These are phyloP conservation scores for Drosera spatulata DNA, from an alignment of 179 eudicot genomes.

Conservation along the genomic window DNA sequence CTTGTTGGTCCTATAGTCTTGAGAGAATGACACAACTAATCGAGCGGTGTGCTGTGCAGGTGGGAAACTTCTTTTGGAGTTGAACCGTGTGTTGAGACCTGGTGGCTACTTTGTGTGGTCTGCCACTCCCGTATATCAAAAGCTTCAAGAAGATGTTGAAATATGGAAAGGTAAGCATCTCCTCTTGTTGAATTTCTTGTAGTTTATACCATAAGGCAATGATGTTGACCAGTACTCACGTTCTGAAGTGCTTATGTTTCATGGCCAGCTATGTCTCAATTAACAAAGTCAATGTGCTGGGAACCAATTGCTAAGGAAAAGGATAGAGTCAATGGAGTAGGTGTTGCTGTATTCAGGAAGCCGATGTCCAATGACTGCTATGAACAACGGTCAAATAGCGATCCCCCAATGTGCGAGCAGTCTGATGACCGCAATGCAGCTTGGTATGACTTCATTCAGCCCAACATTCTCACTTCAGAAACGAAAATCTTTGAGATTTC, in stretches of 20 bases:
- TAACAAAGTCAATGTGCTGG: conserved; percentile 60
- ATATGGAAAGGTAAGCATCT: conserved; percentile 46
- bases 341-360: conserved; percentile 44
- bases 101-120: conserved; percentile 77
- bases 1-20: too few species aligned
- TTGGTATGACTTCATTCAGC: conserved; percentile 22
- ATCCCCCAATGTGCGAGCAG: conserved; percentile 48
- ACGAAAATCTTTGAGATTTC: too few species aligned
- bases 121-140: conserved; percentile 63
- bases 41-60: conserved; percentile 23
- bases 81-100: conserved; percentile 59
- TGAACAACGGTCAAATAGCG: conserved; percentile 29
- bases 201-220: conserved; percentile 1
- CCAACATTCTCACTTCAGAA: neutral
- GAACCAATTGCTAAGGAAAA: conserved; percentile 30
- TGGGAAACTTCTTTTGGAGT: conserved; percentile 63
- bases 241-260: conserved; percentile 1
- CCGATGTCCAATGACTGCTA: conserved; percentile 53
- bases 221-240: conserved; percentile 2
- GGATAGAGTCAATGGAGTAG: conserved; percentile 51
- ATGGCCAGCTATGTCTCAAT: conserved; percentile 45
- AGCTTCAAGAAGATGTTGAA: conserved; percentile 34
- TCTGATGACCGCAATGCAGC: conserved; percentile 67
- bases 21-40: neutral
- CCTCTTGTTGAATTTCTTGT: conserved; percentile 2